phyloP scores from a whole-genome alignment of 2,329 filamentous ascomycete species.

The Capronia coronata region DNA sequence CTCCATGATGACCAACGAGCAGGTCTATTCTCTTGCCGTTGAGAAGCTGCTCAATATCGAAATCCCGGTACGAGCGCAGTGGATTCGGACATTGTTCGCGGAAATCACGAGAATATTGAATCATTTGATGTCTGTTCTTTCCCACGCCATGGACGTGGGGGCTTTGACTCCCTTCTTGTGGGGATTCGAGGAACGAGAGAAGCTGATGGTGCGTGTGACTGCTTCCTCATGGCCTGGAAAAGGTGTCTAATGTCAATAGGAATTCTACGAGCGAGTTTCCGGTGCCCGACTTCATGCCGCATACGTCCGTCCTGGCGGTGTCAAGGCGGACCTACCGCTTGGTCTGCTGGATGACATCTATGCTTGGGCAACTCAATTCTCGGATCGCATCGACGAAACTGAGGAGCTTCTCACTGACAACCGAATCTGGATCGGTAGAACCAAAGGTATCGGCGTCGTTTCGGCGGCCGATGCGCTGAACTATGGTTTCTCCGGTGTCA shows the following conservation, averaged over 20 bases:
- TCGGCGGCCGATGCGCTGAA: constrained; percentile 90
- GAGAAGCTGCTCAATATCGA: constrained; percentile 98
- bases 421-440: constrained; percentile 95
- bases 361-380: constrained; percentile 98
- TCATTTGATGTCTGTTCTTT: constrained; percentile 95
- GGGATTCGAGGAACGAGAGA: constrained; percentile 99
- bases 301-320: constrained; percentile 92
- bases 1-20: constrained; percentile 99
- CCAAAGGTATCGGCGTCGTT: constrained; percentile 86
- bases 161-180: constrained; percentile 96
- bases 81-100: constrained; percentile 89
- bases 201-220: constrained; percentile 75
- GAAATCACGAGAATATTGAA: constrained; percentile 93
- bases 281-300: constrained; percentile 95
- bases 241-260: constrained; percentile 48
- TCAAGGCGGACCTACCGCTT: constrained; percentile 88
- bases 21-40: constrained; percentile 89
- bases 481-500: constrained; percentile 92
- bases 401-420: constrained; percentile 98
- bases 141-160: constrained; percentile 98
- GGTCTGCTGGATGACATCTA: constrained; percentile 98
- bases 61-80: constrained; percentile 91
- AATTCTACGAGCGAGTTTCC: constrained; percentile 99
- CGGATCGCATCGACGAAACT: constrained; percentile 96
- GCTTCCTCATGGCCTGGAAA: constrained; percentile 11